phyloP scores from a whole-genome alignment of 345 rosid species.

The Boechera retrofracta region DNA sequence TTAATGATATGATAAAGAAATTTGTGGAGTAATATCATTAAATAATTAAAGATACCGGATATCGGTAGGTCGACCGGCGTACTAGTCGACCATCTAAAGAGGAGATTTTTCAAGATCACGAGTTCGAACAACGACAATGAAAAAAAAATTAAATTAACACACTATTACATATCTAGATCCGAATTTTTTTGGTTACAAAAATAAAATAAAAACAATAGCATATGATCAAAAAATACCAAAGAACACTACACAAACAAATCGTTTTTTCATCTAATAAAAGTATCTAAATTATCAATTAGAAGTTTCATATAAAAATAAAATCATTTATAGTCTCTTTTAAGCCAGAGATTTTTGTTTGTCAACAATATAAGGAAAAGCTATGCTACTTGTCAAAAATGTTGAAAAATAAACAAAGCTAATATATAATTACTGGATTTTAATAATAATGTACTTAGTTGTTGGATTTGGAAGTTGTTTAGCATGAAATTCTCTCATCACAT shows the following conservation, averaged over 20 bases:
- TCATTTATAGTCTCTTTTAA: not conserved
- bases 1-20: no score
- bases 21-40: no score
- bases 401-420: not conserved
- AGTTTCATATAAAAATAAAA: not conserved
- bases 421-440: not conserved
- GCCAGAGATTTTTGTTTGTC: not conserved
- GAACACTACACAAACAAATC: not conserved
- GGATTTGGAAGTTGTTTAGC: conserved; percentile 34
- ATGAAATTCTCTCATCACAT: conserved; percentile 40
- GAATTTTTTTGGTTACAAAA: no score
- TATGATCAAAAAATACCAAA: not conserved
- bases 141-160: no score
- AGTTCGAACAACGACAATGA: not conserved
- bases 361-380: not conserved
- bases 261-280: not conserved
- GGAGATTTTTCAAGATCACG: not conserved
- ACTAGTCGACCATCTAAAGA: not conserved
- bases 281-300: not conserved
- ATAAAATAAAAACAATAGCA: no score
- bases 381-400: not conserved
- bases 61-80: not conserved
- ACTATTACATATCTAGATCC: no score
- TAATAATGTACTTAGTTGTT: conserved; percentile 4
- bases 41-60: no score